Evolutionary conservation across 345 rosid genomes (phyloP).

Genomic region (Hibiscus syriacus): DNA sequence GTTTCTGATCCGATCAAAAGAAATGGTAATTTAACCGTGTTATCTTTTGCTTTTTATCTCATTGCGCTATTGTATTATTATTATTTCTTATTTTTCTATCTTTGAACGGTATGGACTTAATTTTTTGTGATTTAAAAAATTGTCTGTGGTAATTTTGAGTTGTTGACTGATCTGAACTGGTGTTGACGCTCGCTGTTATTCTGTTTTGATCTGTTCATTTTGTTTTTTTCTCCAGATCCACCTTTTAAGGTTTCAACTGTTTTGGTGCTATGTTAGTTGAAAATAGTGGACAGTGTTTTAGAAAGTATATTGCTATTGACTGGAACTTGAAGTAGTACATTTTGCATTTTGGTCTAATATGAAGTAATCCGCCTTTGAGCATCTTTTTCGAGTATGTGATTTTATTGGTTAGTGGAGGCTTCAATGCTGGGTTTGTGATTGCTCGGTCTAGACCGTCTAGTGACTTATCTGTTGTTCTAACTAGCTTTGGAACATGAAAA

Average conservation of each 20-base stretch:
- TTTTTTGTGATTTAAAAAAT: background rate
- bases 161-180: slow-evolving; percentile 32
- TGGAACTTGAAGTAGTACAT: slow-evolving; percentile 1
- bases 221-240: background rate
- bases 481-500: background rate
- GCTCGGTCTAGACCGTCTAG: background rate
- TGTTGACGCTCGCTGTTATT: slow-evolving; percentile 5
- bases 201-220: slow-evolving; percentile 11
- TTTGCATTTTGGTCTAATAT: background rate
- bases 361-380: background rate
- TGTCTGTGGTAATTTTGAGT: background rate
- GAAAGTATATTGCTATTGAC: background rate
- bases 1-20: slow-evolving; percentile 35
- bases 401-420: background rate
- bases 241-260: background rate
- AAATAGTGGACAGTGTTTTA: background rate
- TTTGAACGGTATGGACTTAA: background rate
- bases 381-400: background rate
- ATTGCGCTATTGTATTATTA: background rate
- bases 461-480: background rate
- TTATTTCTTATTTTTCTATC: background rate
- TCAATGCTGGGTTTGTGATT: background rate
- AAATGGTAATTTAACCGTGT: slow-evolving; percentile 27
- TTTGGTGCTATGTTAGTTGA: background rate
- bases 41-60: background rate